Evolutionary conservation across 2,329 filamentous ascomycete genomes (phyloP).

Genomic region (Phaeosphaeria sp.): DNA sequence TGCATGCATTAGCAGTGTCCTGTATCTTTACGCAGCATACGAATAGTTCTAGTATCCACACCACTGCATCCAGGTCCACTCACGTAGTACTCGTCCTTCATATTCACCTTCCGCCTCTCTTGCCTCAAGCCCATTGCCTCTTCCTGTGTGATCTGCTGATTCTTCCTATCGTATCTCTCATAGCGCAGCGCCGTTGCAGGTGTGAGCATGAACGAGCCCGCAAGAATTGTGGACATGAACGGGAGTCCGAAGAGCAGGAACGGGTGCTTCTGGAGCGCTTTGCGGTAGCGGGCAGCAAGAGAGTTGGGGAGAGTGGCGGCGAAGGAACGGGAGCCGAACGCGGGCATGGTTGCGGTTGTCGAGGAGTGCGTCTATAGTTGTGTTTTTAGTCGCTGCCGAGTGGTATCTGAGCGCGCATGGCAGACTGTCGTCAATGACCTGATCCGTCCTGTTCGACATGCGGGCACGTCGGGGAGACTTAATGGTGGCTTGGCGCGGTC

Average conservation of each 20-base stretch:
- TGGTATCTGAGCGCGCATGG: background rate
- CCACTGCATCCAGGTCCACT: no score
- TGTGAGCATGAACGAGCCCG: constrained; percentile 91
- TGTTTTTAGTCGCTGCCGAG: background rate
- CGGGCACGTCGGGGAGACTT: background rate
- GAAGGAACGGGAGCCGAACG: constrained; percentile 68
- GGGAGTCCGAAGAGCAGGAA: constrained; percentile 94
- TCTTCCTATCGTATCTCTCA: constrained; percentile 89
- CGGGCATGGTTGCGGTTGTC: constrained; percentile 49
- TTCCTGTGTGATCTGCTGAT: constrained; percentile 82
- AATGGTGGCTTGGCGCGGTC: constrained; percentile 13
- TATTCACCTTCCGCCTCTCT: constrained; percentile 73
- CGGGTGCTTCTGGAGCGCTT: constrained; percentile 76
- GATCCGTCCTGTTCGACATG: background rate
- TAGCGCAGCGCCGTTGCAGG: constrained; percentile 93
- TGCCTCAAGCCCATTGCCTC: constrained; percentile 85
- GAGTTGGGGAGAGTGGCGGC: constrained; percentile 63
- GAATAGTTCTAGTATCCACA: background rate
- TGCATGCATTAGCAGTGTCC: constrained; percentile 16
- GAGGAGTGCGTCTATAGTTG: background rate
- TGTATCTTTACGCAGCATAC: background rate
- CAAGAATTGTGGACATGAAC: constrained; percentile 88
- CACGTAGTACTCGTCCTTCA: constrained; percentile 88
- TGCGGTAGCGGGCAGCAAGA: constrained; percentile 79
- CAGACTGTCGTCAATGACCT: background rate